Percentiles rank a stretch among this genome's conserved stretches.
These are phyloP conservation scores for Arabidopsis thaliana DNA, from an alignment of 345 rosid genomes.

Conservation along the genomic window DNA sequence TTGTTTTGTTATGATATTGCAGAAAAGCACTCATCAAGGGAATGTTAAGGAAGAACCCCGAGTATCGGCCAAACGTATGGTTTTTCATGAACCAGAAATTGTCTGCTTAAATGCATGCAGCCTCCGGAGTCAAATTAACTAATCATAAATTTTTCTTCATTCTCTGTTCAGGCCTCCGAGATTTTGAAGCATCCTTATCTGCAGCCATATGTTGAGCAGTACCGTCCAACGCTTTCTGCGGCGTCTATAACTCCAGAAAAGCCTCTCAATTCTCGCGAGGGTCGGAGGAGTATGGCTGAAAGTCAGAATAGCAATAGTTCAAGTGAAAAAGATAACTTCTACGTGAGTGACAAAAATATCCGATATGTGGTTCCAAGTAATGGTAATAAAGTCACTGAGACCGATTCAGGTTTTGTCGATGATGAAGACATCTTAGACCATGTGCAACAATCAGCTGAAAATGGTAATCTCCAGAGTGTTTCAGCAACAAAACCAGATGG, in stretches of 20 bases:
- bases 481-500: slow-evolving; percentile 56
- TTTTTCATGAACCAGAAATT: slow-evolving; percentile 28
- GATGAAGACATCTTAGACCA: slow-evolving; percentile 66
- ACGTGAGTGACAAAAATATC: slow-evolving; percentile 57
- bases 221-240: slow-evolving; percentile 62
- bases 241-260: slow-evolving; percentile 57
- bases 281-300: slow-evolving; percentile 76
- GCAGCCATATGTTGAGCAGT: slow-evolving; percentile 89
- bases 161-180: slow-evolving; percentile 77
- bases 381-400: slow-evolving; percentile 57
- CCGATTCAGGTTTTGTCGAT: slow-evolving; percentile 61
- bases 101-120: slow-evolving; percentile 34
- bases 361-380: slow-evolving; percentile 48
- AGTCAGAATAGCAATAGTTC: slow-evolving; percentile 93
- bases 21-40: slow-evolving; percentile 92
- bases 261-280: slow-evolving; percentile 54
- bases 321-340: slow-evolving; percentile 79
- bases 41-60: slow-evolving; percentile 96
- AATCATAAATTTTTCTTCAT: slow-evolving; percentile 28
- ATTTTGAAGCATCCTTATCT: slow-evolving; percentile 95
- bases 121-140: slow-evolving; percentile 32
- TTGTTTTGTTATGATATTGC: slow-evolving; percentile 39
- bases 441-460: slow-evolving; percentile 52
- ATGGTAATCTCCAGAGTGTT: slow-evolving; percentile 47
- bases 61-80: slow-evolving; percentile 94